Conservation (phyloP, 2,329 filamentous ascomycete species). For the Phialophora chinensis region DNA sequence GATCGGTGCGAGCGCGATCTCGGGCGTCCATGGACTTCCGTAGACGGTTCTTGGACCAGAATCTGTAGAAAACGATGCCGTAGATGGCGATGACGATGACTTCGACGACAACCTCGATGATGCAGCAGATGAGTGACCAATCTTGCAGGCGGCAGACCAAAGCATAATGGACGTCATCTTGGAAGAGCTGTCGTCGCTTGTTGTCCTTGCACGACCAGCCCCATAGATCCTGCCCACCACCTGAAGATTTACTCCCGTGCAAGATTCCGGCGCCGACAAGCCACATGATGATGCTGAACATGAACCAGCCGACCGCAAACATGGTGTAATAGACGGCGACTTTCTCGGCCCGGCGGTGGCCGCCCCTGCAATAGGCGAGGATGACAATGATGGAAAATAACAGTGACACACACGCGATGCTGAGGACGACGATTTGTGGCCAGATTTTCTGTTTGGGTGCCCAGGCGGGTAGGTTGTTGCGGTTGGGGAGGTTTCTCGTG, state of each 20-base stretch:
- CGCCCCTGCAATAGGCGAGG: conserved; percentile 83
- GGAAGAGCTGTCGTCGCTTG: conserved; percentile 75
- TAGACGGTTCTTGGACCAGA: conserved; percentile 94
- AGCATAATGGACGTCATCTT: conserved; percentile 81
- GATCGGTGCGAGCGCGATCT: conserved; percentile 89
- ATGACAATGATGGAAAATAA: conserved; percentile 80
- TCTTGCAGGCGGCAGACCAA: conserved; percentile 93
- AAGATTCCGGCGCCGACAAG: conserved; percentile 81
- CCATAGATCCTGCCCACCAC: conserved; percentile 88
- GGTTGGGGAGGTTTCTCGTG: conserved; percentile 73
- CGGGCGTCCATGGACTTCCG: conserved; percentile 96
- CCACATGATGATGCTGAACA: conserved; percentile 93
- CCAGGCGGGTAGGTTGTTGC: conserved; percentile 87
- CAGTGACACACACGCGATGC: conserved; percentile 80
- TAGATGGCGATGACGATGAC: conserved; percentile 91
- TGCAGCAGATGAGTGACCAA: conserved; percentile 94
- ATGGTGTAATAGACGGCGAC: conserved; percentile 93
- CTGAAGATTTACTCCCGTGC: conserved; percentile 75
- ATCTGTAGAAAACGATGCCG: conserved; percentile 93
- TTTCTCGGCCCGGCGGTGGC: conserved; percentile 88
- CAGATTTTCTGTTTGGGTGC: conserved; percentile 77
- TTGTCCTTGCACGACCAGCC: conserved; percentile 97
- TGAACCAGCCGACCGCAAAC: conserved; percentile 92
- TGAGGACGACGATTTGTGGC: conserved; percentile 85
- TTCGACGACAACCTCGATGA: conserved; percentile 95